Conservation (phyloP, 2,329 filamentous ascomycete species). For the Colletotrichum sp. region DNA sequence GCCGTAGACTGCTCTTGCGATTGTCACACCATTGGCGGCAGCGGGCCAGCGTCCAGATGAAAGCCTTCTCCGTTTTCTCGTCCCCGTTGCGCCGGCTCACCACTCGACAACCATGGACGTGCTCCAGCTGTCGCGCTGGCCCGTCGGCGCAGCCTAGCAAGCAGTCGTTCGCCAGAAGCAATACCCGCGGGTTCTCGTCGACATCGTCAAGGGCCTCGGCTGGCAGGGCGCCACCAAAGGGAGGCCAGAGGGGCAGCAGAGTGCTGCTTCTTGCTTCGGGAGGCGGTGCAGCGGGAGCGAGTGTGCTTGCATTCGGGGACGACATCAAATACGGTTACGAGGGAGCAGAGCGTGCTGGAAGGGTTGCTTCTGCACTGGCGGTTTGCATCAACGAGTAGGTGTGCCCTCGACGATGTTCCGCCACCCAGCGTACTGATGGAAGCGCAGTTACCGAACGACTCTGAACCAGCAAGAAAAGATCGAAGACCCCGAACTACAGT, state of each 20-base stretch:
- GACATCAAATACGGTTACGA: constrained; percentile 80
- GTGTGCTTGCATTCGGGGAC: constrained; percentile 61
- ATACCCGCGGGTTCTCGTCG: constrained; percentile 33
- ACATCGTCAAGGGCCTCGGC: constrained; percentile 12
- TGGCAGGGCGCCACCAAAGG: not conserved
- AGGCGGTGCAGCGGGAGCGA: constrained; percentile 54
- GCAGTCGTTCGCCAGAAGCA: constrained; percentile 23
- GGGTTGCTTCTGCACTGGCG: constrained; percentile 76
- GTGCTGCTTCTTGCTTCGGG: constrained; percentile 54
- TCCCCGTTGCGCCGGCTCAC: constrained; percentile 41
- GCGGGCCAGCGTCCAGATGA: constrained; percentile 40
- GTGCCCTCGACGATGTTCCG: not conserved
- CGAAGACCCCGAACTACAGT: constrained; percentile 68
- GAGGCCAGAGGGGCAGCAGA: constrained; percentile 21
- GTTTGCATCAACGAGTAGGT: constrained; percentile 87
- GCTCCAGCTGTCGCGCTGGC: constrained; percentile 45
- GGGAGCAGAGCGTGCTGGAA: constrained; percentile 76
- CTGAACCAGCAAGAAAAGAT: constrained; percentile 72
- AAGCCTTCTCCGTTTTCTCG: constrained; percentile 41
- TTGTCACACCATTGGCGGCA: constrained; percentile 14
- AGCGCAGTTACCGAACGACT: constrained; percentile 80
- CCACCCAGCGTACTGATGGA: constrained; percentile 29
- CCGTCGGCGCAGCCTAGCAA: constrained; percentile 31
- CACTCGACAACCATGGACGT: constrained; percentile 48
- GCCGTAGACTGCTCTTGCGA: constrained; percentile 1